phyloP scores from a whole-genome alignment of 2,329 filamentous ascomycete genomes.

The Keithomyces neogunnii region DNA sequence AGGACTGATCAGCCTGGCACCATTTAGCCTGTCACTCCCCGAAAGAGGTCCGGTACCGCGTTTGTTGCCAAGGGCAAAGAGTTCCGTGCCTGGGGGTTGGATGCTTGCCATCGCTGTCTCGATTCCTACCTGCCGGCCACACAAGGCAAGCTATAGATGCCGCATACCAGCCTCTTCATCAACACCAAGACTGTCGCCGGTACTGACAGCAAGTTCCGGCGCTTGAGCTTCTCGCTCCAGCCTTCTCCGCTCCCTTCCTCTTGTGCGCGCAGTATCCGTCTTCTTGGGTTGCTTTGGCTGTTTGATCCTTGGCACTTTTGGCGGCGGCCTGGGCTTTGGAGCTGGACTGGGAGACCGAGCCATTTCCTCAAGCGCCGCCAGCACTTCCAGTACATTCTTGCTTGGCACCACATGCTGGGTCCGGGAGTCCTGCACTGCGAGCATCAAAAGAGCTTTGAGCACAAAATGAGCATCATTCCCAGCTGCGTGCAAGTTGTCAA shows the following conservation, averaged over 20 bases:
- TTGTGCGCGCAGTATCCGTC: background rate
- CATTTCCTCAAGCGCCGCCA: background rate
- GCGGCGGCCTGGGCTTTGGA: background rate
- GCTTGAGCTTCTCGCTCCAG: background rate
- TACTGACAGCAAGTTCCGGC: background rate
- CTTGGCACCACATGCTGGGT: background rate
- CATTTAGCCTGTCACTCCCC: no score
- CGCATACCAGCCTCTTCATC: no score
- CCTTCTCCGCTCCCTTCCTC: background rate
- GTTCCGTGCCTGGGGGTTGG: no score
- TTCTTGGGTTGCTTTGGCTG: background rate
- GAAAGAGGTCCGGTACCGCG: no score
- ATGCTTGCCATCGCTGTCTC: no score
- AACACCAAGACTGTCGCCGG: background rate
- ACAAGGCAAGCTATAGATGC: background rate
- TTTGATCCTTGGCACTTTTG: background rate
- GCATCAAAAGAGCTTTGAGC: background rate
- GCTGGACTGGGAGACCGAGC: background rate
- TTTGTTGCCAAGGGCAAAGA: no score
- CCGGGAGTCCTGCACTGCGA: background rate
- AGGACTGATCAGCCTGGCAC: no score
- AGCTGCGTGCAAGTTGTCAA: background rate
- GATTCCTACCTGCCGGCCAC: no score
- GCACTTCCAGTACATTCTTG: slow-evolving; percentile 1
- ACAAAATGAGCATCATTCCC: background rate